A percentile compares a stretch with the other conserved stretches of the same genome.
These are phyloP conservation scores for Rhipidocladum racemiflorum DNA, from an alignment of 176 grass and related monocot genomes.

Conservation along the genomic window DNA sequence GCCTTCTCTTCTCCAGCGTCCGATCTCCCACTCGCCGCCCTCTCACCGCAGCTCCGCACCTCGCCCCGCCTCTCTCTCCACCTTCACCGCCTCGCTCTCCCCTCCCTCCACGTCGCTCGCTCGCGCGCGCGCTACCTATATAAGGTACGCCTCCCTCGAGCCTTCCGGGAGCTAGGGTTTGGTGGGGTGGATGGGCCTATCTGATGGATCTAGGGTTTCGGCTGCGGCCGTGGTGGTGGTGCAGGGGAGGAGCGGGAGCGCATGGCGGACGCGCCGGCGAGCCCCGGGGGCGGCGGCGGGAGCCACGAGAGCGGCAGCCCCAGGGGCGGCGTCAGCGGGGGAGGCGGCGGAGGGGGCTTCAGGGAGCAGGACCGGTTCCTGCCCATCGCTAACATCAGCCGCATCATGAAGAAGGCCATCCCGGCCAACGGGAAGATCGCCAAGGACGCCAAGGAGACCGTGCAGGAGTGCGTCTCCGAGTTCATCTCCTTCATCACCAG, in stretches of 20 bases:
- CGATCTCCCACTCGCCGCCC: constrained; percentile 58
- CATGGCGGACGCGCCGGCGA: constrained; percentile 55
- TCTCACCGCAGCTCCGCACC: constrained; percentile 26
- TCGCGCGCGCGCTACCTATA: constrained; percentile 21
- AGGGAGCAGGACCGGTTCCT: constrained; percentile 82
- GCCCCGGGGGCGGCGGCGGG: constrained; percentile 45
- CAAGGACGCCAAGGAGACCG: constrained; percentile 79
- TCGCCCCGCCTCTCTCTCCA: constrained; percentile 1
- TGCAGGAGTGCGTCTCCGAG: constrained; percentile 87
- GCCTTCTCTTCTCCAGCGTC: constrained; percentile 81
- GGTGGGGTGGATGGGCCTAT: not conserved
- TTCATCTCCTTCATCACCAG: constrained; percentile 89
- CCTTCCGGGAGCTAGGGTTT: constrained; percentile 13
- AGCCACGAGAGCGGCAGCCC: constrained; percentile 46
- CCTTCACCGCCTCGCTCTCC: constrained; percentile 24
- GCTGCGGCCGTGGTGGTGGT: not conserved
- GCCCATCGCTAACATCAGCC: constrained; percentile 77
- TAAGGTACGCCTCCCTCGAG: constrained; percentile 38
- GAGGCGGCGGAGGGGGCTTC: constrained; percentile 25
- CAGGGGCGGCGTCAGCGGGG: constrained; percentile 39
- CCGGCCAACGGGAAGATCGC: constrained; percentile 76
- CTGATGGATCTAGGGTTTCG: constrained; percentile 62
- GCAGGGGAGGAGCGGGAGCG: not conserved
- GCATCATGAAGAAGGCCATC: constrained; percentile 92
- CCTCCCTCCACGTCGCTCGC: constrained; percentile 34